Evolutionary conservation across 2,329 filamentous ascomycete species (phyloP), one percentile per base, ranked within the genome.

Genomic region (Xylariaceae sp.): DNA sequence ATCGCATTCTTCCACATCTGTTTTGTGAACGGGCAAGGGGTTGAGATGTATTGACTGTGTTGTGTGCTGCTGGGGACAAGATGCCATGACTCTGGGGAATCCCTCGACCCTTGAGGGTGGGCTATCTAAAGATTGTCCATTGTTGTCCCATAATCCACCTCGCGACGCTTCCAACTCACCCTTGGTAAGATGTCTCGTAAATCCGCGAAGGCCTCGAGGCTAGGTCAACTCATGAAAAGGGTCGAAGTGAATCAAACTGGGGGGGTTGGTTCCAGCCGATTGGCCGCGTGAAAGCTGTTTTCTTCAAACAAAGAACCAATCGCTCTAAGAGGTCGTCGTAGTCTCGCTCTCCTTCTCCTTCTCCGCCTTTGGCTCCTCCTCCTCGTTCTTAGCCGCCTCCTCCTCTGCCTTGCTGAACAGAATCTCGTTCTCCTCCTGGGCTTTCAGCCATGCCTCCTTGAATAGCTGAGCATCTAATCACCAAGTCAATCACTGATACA

Each of bases 391-490:
- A 19, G 66, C 52, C 8, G 45, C 50, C 41, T 50, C 47, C 35
- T 64, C 62, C 49, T 65, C 56, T 19, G 66, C 59, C 46, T 53
- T 42, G 32, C 80, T 77, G 77, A 96, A 95, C 55, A 96, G 79
- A 63, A 82, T 84, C 80, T 94, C 91, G 76, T 97, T 99, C 72
- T 96, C 91, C 77, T 92, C 85, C 79, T 96, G 91, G 52, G 94
- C 92, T 80, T 95, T 91, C 77, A 95, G 85, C 79, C 97, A 97
- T 54, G 90, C 86, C 63, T 97, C 92, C 82, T 96, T 97, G 85
- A 99, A 97, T 58, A 85, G 79, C 74, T 96, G 95, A 79, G 94
- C 94, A 70, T 97, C 91, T 96, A 61, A 49, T 8, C 35, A 51
- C n/a, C 12, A 11, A 32, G 64, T 73, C 63, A 71, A 67, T 55